Evolutionary conservation across 192 early-diverging fungal species (phyloP).

Genomic region (Coemansia sp.): DNA sequence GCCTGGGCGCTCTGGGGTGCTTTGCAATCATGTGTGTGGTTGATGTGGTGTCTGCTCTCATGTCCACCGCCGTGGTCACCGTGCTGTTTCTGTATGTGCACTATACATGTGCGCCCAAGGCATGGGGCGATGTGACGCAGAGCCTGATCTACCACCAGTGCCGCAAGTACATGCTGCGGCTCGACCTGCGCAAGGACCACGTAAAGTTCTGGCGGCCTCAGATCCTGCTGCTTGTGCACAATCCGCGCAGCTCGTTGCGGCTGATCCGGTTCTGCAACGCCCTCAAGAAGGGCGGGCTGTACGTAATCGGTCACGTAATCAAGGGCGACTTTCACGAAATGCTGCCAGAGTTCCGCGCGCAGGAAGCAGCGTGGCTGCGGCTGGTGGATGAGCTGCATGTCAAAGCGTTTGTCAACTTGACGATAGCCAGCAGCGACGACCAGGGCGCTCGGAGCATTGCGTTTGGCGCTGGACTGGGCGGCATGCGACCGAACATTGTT

Average conservation of each 20-base stretch:
- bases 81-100: conserved; percentile 66
- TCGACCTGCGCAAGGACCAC: conserved; percentile 65
- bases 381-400: conserved; percentile 60
- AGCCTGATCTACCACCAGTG: conserved; percentile 72
- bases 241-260: conserved; percentile 57
- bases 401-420: conserved; percentile 67
- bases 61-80: conserved; percentile 55
- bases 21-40: conserved; percentile 61
- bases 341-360: conserved; percentile 54
- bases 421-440: conserved; percentile 52
- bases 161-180: conserved; percentile 65
- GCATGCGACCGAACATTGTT: conserved; percentile 69
- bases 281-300: conserved; percentile 70
- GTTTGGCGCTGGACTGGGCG: conserved; percentile 66
- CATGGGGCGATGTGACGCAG: conserved; percentile 72
- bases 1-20: conserved; percentile 56
- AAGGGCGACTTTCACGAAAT: conserved; percentile 56
- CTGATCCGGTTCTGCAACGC: conserved; percentile 69
- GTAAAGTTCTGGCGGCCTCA: conserved; percentile 76
- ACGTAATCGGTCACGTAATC: conserved; percentile 65
- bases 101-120: conserved; percentile 65
- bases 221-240: conserved; percentile 64
- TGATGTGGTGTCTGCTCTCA: conserved; percentile 50
- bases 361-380: conserved; percentile 62
- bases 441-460: conserved; percentile 59